phyloP scores from a whole-genome alignment of 202 grass and related monocot genomes.

The Cymbopogon flexuosus region DNA sequence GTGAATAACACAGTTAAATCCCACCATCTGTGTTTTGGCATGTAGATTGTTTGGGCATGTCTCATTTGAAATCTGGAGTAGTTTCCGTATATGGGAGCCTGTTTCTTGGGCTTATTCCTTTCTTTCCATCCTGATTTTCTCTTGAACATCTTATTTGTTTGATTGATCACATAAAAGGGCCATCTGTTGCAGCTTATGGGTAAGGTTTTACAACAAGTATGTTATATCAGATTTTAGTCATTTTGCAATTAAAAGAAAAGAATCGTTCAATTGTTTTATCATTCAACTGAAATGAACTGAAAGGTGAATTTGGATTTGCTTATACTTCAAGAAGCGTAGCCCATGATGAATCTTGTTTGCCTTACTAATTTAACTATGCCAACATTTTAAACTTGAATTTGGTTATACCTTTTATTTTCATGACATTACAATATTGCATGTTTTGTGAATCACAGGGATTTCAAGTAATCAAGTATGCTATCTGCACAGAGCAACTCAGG shows the following conservation, averaged over 20 bases:
- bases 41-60: neutral
- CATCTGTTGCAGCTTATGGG: neutral
- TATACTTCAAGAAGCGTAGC: neutral
- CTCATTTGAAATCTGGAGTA: neutral
- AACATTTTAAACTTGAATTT: neutral
- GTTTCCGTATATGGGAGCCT: neutral
- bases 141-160: neutral
- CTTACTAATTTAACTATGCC: slow-evolving; percentile 9
- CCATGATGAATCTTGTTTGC: neutral
- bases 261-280: neutral
- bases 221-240: neutral
- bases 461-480: slow-evolving; percentile 38
- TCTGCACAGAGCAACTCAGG: slow-evolving; percentile 38
- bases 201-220: neutral
- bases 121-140: neutral
- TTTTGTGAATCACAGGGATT: slow-evolving; percentile 15
- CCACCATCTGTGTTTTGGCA: neutral
- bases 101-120: neutral
- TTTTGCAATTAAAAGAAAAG: neutral
- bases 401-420: neutral
- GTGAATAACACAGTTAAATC: slow-evolving; percentile 7
- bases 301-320: slow-evolving; percentile 7
- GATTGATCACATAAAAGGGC: neutral
- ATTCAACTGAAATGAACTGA: slow-evolving; percentile 18
- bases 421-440: slow-evolving; percentile 20